Conservation (phyloP, 768 basidiomycete genomes). For the Boletellus ananas region DNA sequence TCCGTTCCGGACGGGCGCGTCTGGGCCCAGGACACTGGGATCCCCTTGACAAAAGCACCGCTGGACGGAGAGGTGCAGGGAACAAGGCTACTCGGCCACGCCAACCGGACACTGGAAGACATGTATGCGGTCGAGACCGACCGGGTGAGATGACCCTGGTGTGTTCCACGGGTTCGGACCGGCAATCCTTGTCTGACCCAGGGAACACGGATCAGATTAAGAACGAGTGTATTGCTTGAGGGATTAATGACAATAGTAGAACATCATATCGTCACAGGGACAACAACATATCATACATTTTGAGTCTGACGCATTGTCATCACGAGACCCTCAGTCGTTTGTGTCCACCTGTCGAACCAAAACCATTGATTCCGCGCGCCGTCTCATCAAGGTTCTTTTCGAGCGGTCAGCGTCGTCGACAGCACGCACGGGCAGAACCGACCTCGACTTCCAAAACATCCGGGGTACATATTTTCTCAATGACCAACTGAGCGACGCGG, state of each 20-base stretch:
- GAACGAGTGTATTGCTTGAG: neutral
- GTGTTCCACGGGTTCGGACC: neutral
- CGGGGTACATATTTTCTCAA: conserved; percentile 87
- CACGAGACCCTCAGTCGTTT: conserved; percentile 33
- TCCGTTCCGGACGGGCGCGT: conserved; percentile 39
- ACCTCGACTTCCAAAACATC: conserved; percentile 84
- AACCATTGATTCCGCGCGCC: conserved; percentile 77
- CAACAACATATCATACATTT: conserved; percentile 4
- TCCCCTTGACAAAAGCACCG: conserved; percentile 23
- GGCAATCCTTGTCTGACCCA: neutral
- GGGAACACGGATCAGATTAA: neutral
- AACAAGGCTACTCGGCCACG: conserved; percentile 45
- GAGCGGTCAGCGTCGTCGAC: conserved; percentile 3
- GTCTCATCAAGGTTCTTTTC: conserved; percentile 81
- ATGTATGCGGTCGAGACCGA: conserved; percentile 62
- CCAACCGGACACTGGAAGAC: conserved; percentile 44
- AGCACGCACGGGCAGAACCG: conserved; percentile 7
- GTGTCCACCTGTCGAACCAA: conserved; percentile 94
- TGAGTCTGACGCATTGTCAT: neutral
- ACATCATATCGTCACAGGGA: neutral
- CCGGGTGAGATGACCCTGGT: conserved; percentile 22
- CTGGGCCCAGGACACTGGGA: conserved; percentile 39
- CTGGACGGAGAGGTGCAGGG: conserved; percentile 34
- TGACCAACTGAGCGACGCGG: conserved; percentile 91
- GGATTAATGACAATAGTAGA: neutral